Base-by-base conservation (phyloP, 2,329 filamentous ascomycete genomes). In the Cladosporium colombiae region DNA sequence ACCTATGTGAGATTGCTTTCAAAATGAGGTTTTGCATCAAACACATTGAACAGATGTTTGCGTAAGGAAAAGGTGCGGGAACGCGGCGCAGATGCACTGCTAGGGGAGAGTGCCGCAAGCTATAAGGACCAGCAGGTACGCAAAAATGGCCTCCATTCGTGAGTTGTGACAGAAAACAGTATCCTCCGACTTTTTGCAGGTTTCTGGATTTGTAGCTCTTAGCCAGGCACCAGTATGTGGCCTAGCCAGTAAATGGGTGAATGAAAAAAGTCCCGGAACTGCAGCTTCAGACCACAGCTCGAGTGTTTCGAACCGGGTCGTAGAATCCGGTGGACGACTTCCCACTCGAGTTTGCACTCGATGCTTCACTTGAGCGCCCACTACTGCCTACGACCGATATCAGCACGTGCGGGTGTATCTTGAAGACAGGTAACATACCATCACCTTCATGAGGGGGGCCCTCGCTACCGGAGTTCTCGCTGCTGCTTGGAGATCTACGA, bases 391-490 rank as follows among this genome's bases (percentile, higher is more conserved):
- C 13, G 5, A 27, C 18, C 21, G 13, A 33, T 40, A 14, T 57
- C n/a, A 57, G 56, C 25, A 16, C 33, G 16, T 46, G 29, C 8
- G 4, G 18, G 3, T 33, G 27, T 13, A 27, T 35, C 29, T n/a
- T 2, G 6, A 25, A 23, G 33, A 27, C 23, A 5, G 33, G 2
- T 2, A 40, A 57, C 55, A 40, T 37, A 62, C 53, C 46, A 55
- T 37, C 33, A 25, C 29, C 49, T 23, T 31, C 44, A 14, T 33
- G 27, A 11, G 21, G 18, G 16, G 59, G 66, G n/a, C 37, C 49
- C 27, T 53, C 37, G n/a, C 66, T 58, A 37, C 37, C 49, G 49
- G 65, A 56, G 44, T 64, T 55, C 31, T 63, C 61, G 11, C 61
- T 63, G 62, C 62, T 65, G 29, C 29, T 59, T 4, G 37, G 53